Evolutionary conservation across 2,329 filamentous ascomycete species (phyloP), one percentile per base, ranked within the genome.

Genomic region (Trichothecium sympodiale): DNA sequence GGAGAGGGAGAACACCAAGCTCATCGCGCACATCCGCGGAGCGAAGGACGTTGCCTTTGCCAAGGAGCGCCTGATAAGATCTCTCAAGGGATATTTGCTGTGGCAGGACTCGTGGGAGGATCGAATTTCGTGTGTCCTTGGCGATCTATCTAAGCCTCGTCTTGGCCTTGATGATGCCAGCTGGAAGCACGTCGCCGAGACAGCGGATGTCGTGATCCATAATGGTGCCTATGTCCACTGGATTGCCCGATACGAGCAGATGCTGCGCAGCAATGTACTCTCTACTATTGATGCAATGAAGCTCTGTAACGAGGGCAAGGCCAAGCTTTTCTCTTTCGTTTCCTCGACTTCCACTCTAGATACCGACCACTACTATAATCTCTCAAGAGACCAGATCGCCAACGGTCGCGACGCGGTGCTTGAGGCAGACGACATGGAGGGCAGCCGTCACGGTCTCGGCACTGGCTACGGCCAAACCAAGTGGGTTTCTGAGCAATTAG

Each of bases 401-500:
- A 69, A 70, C 23, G 81, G 82, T 8, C 75, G 74, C 7, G 65
- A 64, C 15, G 74, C 75, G 10, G 71, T 94, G 13, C 65, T 69
- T 15, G 89, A 95, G 55, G 68, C 67, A 0, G 88, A 95, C 52
- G 78, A 89, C 44, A 67, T 95, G 42, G 65, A 74, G 45, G 85
- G 87, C 36, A 88, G 83, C 49, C 70, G 77, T 28, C 77, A 66
- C 35, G 84, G 84, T 23, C 74, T 95, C 2, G 77, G 77, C 28
- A 94, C 84, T 1, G 88, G 89, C 5, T 95, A 95, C 49, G 88
- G 89, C 3, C 88, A 95, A 56, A 77, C 75, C 44, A 95, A 96
- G 62, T 95, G 87, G 87, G 83, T 67, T 27, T 62, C 64, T 7
- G 73, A 79, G 47, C 61, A 74, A 34, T 67, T 95, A 33, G 74